phyloP scores from a whole-genome alignment of 768 basidiomycete genomes.

The Boletellus emodensis region DNA sequence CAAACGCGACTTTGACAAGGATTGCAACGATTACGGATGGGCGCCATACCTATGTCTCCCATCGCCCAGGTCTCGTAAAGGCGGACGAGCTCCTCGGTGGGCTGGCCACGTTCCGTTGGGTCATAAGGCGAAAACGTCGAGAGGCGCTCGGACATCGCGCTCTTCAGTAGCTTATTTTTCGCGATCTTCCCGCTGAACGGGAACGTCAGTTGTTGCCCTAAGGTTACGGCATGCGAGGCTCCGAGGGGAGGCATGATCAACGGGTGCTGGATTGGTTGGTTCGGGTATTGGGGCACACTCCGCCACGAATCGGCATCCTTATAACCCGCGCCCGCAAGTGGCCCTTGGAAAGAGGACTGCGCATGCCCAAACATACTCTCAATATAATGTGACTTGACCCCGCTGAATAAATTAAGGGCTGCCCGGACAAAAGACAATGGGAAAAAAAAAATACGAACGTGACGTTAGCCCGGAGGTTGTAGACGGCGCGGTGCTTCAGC shows the following conservation, averaged over 20 bases:
- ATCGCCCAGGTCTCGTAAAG: slow-evolving; percentile 34
- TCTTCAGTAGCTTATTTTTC: slow-evolving; percentile 33
- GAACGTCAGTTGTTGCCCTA: slow-evolving; percentile 26
- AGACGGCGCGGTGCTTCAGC: not conserved
- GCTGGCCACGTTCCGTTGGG: slow-evolving; percentile 27
- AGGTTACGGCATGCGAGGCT: slow-evolving; percentile 15
- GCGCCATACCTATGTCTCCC: slow-evolving; percentile 27
- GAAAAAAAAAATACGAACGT: slow-evolving; percentile 5
- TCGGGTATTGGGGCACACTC: slow-evolving; percentile 13
- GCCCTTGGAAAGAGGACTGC: slow-evolving; percentile 10
- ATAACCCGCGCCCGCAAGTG: slow-evolving; percentile 12
- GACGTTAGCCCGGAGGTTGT: not conserved
- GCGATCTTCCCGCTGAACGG: slow-evolving; percentile 29
- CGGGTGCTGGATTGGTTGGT: slow-evolving; percentile 11
- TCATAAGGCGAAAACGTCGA: slow-evolving; percentile 32
- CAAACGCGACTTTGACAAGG: slow-evolving; percentile 1
- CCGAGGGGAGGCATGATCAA: slow-evolving; percentile 15
- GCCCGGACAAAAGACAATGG: not conserved
- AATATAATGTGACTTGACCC: not conserved
- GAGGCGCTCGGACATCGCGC: slow-evolving; percentile 35
- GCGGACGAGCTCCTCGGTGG: slow-evolving; percentile 32
- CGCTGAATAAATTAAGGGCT: slow-evolving; percentile 3
- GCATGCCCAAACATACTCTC: slow-evolving; percentile 16
- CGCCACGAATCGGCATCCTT: slow-evolving; percentile 11
- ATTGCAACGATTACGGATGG: not conserved